Evolutionary conservation across 106 monocot genomes (phyloP), one percentile per base, ranked within the genome.

Genomic region (Gastrodia elata): DNA sequence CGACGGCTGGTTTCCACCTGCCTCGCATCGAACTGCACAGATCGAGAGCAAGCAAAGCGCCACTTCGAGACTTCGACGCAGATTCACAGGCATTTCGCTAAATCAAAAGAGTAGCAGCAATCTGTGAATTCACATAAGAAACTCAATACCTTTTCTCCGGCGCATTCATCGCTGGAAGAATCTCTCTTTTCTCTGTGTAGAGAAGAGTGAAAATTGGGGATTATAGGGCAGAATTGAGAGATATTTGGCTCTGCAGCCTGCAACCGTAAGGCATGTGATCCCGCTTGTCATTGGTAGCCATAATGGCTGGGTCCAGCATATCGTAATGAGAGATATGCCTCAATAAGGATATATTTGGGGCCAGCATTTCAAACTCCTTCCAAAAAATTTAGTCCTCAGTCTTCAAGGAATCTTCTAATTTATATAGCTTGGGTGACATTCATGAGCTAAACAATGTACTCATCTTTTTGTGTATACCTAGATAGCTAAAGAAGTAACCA

Each of bases 11-110:
- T 48, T 48, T 4, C 34, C 72, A 7, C 72, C 5, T 43, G 43
- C 1, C 2, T 71, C 48, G 3, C 48, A 72, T 48, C 44, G 46
- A 26, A 34, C 72, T 6, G 33, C 49, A 18, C 33, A 72, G 48
- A 72, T 49, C 48, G 34, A 44, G 2, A 72, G 72, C 44, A 48
- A 49, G 49, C 32, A 48, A 9, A 72, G 32, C 20, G 48, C 48
- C 4, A 71, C 38, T 3, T 20, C 32, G 33, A 72, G 72, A 20
- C n/a, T 5, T 33, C 34, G 72, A 43, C 72, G 49, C 7, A 28
- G 72, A 72, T 72, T 72, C n/a, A 28, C 2, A 28, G 9, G 20
- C 72, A 72, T 72, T 43, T 13, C 7, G 11, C 4, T 22, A n/a
- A n/a, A n/a, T n/a, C n/a, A n/a, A n/a, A n/a, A n/a, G n/a, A n/a